A percentile compares a stretch with the other conserved stretches of the same genome.
Evolutionary conservation across 805 yeast genomes (phyloP).

Genomic region (Hanseniaspora lachancei): DNA sequence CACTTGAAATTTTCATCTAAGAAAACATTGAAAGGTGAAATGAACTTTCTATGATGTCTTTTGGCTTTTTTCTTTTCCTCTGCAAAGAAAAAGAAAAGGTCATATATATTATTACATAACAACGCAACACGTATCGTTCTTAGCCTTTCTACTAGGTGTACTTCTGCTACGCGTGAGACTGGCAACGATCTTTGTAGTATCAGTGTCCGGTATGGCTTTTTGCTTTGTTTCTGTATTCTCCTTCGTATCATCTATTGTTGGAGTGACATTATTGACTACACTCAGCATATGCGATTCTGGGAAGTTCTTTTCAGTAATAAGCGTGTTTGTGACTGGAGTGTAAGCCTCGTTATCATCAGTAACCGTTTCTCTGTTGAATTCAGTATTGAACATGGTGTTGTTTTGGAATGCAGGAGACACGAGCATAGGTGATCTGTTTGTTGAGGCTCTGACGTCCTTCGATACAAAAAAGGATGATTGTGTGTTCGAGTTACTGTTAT

Average conservation of each 20-base stretch:
- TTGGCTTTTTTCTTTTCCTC: neutral
- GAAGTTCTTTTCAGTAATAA: neutral
- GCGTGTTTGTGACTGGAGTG: neutral
- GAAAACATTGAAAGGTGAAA: no score
- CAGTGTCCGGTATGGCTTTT: neutral
- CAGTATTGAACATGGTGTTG: neutral
- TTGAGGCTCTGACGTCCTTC: constrained; percentile 5
- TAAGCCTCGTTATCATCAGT: neutral
- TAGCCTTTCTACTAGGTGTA: neutral
- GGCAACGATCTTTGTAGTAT: neutral
- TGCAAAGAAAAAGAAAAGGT: neutral
- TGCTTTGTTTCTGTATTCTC: neutral
- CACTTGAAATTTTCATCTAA: no score
- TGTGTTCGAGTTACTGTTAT: neutral
- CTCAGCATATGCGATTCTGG: neutral
- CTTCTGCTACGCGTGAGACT: neutral
- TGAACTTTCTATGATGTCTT: no score
- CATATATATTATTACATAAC: neutral
- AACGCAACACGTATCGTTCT: neutral
- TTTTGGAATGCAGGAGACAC: neutral
- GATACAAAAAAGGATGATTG: constrained; percentile 8
- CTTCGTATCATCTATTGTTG: neutral
- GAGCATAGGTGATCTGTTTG: constrained; percentile 1
- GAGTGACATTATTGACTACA: neutral
- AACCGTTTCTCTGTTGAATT: neutral